These are phyloP conservation scores for Fusarium compactum DNA, from an alignment of 2,329 filamentous ascomycete genomes.

Conservation along the genomic window DNA sequence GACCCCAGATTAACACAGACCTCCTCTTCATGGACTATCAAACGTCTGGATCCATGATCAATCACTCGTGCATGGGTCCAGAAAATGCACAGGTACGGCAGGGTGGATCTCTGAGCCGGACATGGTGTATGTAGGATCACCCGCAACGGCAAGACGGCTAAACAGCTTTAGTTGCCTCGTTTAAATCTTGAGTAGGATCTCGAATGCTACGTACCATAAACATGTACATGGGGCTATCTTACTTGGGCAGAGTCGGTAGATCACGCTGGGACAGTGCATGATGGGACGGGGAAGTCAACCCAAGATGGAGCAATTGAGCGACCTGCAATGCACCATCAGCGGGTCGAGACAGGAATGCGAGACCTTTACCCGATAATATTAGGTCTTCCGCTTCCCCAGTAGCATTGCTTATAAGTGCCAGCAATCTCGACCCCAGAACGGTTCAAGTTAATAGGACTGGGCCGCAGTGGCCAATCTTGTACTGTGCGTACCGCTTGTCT, in stretches of 20 bases:
- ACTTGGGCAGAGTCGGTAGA: constrained; percentile 29
- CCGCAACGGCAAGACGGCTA: constrained; percentile 40
- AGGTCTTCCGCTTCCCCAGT: neutral
- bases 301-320: constrained; percentile 7
- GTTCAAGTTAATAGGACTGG: constrained; percentile 13
- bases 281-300: constrained; percentile 2
- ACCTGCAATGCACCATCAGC: neutral
- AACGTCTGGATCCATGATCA: neutral
- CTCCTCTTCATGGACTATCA: constrained; percentile 23
- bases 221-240: constrained; percentile 3
- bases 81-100: constrained; percentile 31
- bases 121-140: constrained; percentile 39
- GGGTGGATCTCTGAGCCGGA: constrained; percentile 34
- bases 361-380: constrained; percentile 5
- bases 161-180: constrained; percentile 19
- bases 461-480: constrained; percentile 6
- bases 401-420: neutral
- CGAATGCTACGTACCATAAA: neutral
- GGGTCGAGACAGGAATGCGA: neutral
- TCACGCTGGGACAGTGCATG: constrained; percentile 22
- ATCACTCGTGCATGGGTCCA: constrained; percentile 14
- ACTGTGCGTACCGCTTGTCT: constrained; percentile 6
- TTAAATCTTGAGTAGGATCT: constrained; percentile 5
- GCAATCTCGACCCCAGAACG: constrained; percentile 11
- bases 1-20: constrained; percentile 7